Base-by-base conservation (phyloP, 192 early-diverging fungal genomes). In the Podila verticillata region DNA sequence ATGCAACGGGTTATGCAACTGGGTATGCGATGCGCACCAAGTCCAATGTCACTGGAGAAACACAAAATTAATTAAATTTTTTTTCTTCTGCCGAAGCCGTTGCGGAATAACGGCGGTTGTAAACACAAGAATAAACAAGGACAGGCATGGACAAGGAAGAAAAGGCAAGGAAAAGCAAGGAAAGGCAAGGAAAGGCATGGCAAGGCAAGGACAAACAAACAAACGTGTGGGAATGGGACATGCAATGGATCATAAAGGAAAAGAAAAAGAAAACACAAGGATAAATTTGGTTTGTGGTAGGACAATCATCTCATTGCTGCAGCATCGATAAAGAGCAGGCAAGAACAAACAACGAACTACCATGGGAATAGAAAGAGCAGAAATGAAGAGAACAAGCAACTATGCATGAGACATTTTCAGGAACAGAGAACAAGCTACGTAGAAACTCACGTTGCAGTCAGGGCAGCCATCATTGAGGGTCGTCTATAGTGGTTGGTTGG, bases 401-500 rank as follows among this genome's bases (percentile, higher is more conserved):
- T 4, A 9, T 32, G 26, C 31, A 13, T n/a, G 29, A 28, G 19
- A 20, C 19, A 44, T 12, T 44, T 63, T 24, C 20, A 5, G 22
- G 35, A 63, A 63, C 22, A 63, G 26, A 6, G 30, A 35, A 13
- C 6, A 31, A 48, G 13, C 7, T 31, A 7, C 9, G 2, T 7
- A 28, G 20, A 34, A 7, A 65, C 70, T 72, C 63, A 72, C 70
- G 36, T 72, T 59, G 63, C 70, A 72, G 31, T 72, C 70, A 32
- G 70, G 70, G 28, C 70, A 72, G 19, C 70, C 70, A 48, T 72
- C 70, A 28, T 64, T 72, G n/a, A 72, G 56, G 12, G 54, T 30
- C 12, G 54, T 65, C 70, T 72, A 59, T 26, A 12, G n/a, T n/a
- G n/a, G n/a, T n/a, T n/a, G 22, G 57, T 22, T 10, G 12, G 32